Evolutionary conservation across 345 rosid species (phyloP).

Genomic region (Erucastrum elatum): DNA sequence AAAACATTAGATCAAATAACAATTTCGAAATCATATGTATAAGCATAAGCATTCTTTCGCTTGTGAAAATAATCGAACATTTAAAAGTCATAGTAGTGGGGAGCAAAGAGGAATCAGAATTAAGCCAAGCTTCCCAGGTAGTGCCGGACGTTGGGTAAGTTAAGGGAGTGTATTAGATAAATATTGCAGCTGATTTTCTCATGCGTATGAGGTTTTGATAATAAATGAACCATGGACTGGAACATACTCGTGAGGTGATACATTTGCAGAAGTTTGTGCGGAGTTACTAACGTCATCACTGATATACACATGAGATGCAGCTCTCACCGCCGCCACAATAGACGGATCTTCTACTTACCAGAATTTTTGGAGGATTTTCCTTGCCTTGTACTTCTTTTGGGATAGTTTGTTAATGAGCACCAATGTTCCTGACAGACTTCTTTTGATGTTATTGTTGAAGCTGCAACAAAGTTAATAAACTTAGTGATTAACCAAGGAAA

Average conservation of each 20-base stretch:
- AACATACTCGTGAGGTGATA: constrained; percentile 40
- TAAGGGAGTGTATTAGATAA: too few species aligned
- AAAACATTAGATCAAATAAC: too few species aligned
- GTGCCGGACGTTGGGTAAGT: too few species aligned
- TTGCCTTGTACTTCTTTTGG: not conserved
- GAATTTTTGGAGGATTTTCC: not conserved
- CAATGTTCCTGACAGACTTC: not conserved
- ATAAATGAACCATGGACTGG: constrained; percentile 36
- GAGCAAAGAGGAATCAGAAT: too few species aligned
- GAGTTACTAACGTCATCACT: constrained; percentile 35
- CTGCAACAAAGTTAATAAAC: not conserved
- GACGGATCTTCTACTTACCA: constrained; percentile 38
- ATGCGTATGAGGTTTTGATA: constrained; percentile 31
- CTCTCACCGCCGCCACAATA: constrained; percentile 43
- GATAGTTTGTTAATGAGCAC: too few species aligned
- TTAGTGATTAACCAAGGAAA: not conserved
- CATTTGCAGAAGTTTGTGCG: constrained; percentile 42
- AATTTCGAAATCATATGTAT: too few species aligned
- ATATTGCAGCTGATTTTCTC: not conserved
- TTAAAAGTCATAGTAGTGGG: too few species aligned
- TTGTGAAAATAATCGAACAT: too few species aligned
- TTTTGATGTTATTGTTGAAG: not conserved
- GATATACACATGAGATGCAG: constrained; percentile 32
- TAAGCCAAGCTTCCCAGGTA: too few species aligned
- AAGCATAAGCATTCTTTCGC: too few species aligned